Conservation (phyloP, 2,329 filamentous ascomycete species). For the Pseudogymnoascus sp. region DNA sequence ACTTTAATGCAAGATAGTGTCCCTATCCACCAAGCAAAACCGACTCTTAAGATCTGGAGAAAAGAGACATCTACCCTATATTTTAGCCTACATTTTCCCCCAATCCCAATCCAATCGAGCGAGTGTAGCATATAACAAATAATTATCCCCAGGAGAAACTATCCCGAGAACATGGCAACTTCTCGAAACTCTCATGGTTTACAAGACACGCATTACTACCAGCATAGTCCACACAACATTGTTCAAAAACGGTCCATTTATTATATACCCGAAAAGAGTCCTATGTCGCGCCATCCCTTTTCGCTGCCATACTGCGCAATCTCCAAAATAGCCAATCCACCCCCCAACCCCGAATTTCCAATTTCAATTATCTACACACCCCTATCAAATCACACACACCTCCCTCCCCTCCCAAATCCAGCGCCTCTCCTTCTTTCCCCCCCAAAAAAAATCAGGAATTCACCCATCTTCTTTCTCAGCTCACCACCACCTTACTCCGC, state of each 20-base stretch:
- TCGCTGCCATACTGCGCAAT: not conserved
- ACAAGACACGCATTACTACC: too few relatives aligned
- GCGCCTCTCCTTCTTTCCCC: not conserved
- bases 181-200: not conserved
- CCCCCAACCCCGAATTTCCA: not conserved
- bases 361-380: not conserved
- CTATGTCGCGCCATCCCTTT: conserved; percentile 1
- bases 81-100: not conserved
- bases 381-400: not conserved
- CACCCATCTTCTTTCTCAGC: not conserved
- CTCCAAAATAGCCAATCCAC: not conserved
- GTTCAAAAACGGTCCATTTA: not conserved
- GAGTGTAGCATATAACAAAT: not conserved
- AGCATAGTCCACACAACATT: not conserved
- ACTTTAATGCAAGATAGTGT: too few relatives aligned
- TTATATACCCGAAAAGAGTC: conserved; percentile 4
- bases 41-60: not conserved
- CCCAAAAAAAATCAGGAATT: not conserved
- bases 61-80: not conserved
- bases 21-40: too few relatives aligned
- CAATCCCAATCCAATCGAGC: not conserved
- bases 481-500: not conserved
- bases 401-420: not conserved
- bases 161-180: not conserved
- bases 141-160: not conserved